Evolutionary conservation across 2,329 filamentous ascomycete species (phyloP).

Genomic region (Colletotrichum tanaceti): DNA sequence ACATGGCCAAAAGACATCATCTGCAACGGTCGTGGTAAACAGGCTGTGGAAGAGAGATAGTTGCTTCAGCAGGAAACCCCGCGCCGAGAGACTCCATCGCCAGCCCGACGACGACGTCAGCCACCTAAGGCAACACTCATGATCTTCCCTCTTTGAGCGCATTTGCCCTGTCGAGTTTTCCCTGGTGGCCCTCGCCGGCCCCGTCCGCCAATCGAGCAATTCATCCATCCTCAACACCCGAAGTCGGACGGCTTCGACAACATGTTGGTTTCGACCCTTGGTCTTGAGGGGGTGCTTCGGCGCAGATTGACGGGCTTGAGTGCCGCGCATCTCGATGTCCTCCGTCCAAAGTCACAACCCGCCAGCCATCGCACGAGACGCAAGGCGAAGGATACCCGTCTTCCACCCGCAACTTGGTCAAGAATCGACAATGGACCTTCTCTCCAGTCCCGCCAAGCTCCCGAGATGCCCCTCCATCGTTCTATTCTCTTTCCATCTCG

Average conservation of each 20-base stretch:
- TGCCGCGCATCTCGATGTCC: background rate
- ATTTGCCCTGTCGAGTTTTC: background rate
- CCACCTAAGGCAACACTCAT: conserved; percentile 14
- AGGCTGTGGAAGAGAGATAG: background rate
- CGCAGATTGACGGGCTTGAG: conserved; percentile 3
- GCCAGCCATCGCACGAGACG: conserved; percentile 19
- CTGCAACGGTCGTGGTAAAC: conserved; percentile 3
- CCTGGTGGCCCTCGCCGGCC: background rate
- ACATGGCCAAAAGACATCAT: conserved; percentile 10
- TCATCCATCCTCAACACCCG: conserved; percentile 1
- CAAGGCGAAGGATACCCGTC: conserved; percentile 5
- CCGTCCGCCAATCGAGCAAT: conserved; percentile 22
- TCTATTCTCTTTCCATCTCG: conserved; percentile 34
- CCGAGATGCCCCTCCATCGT: conserved; percentile 32
- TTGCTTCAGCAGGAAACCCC: background rate
- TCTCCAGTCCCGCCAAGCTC: conserved; percentile 27
- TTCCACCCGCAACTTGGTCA: conserved; percentile 16
- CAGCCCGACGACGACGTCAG: conserved; percentile 2
- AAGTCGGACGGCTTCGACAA: conserved; percentile 10
- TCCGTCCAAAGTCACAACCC: background rate
- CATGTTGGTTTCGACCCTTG: conserved; percentile 18
- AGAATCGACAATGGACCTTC: background rate
- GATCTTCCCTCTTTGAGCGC: background rate
- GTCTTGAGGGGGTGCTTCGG: conserved; percentile 1
- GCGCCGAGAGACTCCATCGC: background rate